These are phyloP conservation scores for Pichia nanzhaoensis DNA, from an alignment of 805 yeast species.

Conservation along the genomic window DNA sequence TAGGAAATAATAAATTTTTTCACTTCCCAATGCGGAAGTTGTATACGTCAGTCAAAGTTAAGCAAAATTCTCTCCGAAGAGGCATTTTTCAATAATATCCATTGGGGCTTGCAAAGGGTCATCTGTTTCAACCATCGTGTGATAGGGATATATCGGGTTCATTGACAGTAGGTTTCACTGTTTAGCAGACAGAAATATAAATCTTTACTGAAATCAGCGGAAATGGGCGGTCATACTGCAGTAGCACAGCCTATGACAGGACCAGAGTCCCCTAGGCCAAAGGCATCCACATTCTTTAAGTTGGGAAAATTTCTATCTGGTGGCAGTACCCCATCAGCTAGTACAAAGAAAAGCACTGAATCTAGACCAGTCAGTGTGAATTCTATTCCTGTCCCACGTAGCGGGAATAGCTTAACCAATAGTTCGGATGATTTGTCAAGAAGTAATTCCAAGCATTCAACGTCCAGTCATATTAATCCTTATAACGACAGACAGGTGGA, in stretches of 20 bases:
- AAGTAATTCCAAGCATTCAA: not conserved
- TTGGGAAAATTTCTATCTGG: conserved; percentile 7
- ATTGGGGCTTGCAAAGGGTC: too few species aligned
- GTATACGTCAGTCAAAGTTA: not conserved
- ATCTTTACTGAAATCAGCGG: too few species aligned
- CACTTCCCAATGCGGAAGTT: conserved; percentile 5
- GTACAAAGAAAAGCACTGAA: not conserved
- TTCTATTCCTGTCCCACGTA: not conserved
- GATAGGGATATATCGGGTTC: too few species aligned
- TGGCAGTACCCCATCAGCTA: not conserved
- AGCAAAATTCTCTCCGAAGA: not conserved
- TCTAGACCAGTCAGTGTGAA: not conserved
- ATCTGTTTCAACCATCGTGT: too few species aligned
- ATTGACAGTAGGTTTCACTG: too few species aligned
- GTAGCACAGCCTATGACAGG: not conserved
- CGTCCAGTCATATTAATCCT: not conserved
- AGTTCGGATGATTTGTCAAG: not conserved
- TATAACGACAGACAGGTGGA: too few species aligned
- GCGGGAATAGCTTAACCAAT: not conserved
- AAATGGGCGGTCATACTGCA: too few species aligned
- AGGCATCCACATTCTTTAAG: conserved; percentile 9
- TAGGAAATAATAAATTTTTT: not conserved
- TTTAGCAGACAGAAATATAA: too few species aligned
- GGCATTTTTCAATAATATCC: too few species aligned
- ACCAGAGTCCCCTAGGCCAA: not conserved